Evolutionary conservation across 768 basidiomycete genomes (phyloP).

Genomic region (Mycena polygramma): DNA sequence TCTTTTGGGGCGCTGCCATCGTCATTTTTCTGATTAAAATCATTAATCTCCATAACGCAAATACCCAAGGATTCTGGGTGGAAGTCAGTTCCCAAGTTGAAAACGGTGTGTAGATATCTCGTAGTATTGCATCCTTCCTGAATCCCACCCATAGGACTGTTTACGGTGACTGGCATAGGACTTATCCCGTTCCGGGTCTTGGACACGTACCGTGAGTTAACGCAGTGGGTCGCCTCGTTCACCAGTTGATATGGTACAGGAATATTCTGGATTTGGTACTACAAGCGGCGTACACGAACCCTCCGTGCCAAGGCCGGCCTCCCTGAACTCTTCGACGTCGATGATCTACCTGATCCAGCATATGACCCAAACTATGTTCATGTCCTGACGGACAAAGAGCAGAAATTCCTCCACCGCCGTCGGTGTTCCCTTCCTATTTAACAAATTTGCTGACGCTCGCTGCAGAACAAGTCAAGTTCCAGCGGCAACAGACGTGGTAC

Average conservation of each 20-base stretch:
- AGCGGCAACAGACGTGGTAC: slow-evolving; percentile 87
- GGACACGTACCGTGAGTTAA: slow-evolving; percentile 77
- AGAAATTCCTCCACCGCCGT: slow-evolving; percentile 76
- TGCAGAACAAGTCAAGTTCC: slow-evolving; percentile 77
- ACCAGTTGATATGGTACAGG: slow-evolving; percentile 54
- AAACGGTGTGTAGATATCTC: slow-evolving; percentile 64
- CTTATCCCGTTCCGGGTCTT: slow-evolving; percentile 81
- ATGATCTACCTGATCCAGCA: slow-evolving; percentile 85
- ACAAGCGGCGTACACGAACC: slow-evolving; percentile 70
- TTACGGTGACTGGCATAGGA: slow-evolving; percentile 85
- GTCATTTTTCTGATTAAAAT: slow-evolving; percentile 77
- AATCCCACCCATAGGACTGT: slow-evolving; percentile 63
- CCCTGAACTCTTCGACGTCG: slow-evolving; percentile 76
- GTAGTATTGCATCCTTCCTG: background rate
- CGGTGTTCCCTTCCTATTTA: slow-evolving; percentile 42
- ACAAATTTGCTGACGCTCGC: slow-evolving; percentile 3
- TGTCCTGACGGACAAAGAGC: slow-evolving; percentile 75
- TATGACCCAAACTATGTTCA: slow-evolving; percentile 80
- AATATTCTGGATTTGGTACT: slow-evolving; percentile 79
- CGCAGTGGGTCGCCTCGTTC: slow-evolving; percentile 13
- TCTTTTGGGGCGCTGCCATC: slow-evolving; percentile 91
- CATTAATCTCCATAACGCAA: slow-evolving; percentile 78
- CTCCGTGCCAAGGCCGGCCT: slow-evolving; percentile 74
- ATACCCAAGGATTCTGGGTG: slow-evolving; percentile 85
- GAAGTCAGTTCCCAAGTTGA: slow-evolving; percentile 83